These are phyloP conservation scores for Sporothrix inflata DNA, from an alignment of 2,329 filamentous ascomycete genomes.

Conservation along the genomic window DNA sequence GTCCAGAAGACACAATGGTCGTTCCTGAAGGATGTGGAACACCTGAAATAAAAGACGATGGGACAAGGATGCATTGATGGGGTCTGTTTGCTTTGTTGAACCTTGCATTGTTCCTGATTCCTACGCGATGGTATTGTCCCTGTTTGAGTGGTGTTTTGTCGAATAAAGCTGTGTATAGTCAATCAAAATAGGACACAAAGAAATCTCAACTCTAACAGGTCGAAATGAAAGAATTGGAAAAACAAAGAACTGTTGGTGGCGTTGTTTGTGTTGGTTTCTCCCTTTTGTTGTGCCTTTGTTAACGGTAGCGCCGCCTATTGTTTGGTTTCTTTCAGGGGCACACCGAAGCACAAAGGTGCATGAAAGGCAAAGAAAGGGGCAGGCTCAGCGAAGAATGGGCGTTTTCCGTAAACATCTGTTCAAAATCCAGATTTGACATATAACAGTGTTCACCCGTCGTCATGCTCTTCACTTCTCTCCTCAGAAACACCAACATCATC, in stretches of 20 bases:
- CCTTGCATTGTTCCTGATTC: background rate
- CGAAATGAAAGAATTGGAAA: too few species aligned
- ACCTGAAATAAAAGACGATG: constrained; percentile 3
- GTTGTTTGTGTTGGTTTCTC: background rate
- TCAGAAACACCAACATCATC: background rate
- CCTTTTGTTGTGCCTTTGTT: background rate
- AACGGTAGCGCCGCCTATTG: background rate
- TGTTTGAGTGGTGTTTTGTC: too few species aligned
- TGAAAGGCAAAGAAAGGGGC: background rate
- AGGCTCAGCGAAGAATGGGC: background rate
- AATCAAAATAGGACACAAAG: too few species aligned
- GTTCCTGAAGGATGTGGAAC: constrained; percentile 54
- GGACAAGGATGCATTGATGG: background rate
- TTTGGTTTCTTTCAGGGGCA: background rate
- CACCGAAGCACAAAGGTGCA: background rate
- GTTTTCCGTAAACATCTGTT: background rate
- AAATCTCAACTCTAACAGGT: too few species aligned
- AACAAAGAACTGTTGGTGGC: background rate
- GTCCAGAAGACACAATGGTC: constrained; percentile 50
- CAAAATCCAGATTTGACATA: background rate
- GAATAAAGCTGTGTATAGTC: too few species aligned
- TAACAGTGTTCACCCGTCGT: background rate
- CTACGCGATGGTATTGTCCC: too few species aligned
- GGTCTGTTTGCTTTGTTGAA: background rate
- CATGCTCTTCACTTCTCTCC: background rate